These are phyloP conservation scores for Rosellinia necatrix DNA, from an alignment of 2,329 filamentous ascomycete species.

Conservation along the genomic window DNA sequence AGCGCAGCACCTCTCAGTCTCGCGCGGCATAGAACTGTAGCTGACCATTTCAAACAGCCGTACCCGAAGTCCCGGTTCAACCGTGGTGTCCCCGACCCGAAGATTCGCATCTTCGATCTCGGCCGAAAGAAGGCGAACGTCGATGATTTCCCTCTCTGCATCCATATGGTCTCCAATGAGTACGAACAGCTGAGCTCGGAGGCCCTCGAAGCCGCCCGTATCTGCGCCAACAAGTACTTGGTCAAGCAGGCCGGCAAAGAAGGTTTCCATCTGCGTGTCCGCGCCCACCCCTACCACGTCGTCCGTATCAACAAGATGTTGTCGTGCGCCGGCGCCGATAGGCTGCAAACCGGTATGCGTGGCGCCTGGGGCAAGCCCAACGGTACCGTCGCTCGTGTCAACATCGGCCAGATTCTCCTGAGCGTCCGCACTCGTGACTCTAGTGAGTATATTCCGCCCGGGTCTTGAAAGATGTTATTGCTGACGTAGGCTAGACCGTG, in stretches of 20 bases:
- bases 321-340: slow-evolving; percentile 99
- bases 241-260: slow-evolving; percentile 75
- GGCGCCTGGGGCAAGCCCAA: slow-evolving; percentile 99
- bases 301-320: slow-evolving; percentile 99
- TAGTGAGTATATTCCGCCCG: slow-evolving; percentile 58
- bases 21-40: background rate
- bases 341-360: slow-evolving; percentile 99
- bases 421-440: slow-evolving; percentile 95
- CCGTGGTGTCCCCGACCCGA: slow-evolving; percentile 90
- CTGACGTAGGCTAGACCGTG: slow-evolving; percentile 66
- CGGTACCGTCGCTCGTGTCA: slow-evolving; percentile 98
- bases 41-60: slow-evolving; percentile 72
- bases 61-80: slow-evolving; percentile 99
- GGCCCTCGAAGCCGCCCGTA: slow-evolving; percentile 99
- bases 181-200: slow-evolving; percentile 99
- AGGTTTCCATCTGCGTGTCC: slow-evolving; percentile 74
- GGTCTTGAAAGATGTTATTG: background rate
- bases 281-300: slow-evolving; percentile 99
- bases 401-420: slow-evolving; percentile 99
- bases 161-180: slow-evolving; percentile 99
- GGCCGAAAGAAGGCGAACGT: slow-evolving; percentile 98
- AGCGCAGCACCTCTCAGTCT: background rate
- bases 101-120: slow-evolving; percentile 97
- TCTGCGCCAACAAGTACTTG: slow-evolving; percentile 99
- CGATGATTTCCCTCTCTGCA: slow-evolving; percentile 99